These are phyloP conservation scores for Sporothrix pseudoabietina DNA, from an alignment of 2,329 filamentous ascomycete genomes.

Conservation along the genomic window DNA sequence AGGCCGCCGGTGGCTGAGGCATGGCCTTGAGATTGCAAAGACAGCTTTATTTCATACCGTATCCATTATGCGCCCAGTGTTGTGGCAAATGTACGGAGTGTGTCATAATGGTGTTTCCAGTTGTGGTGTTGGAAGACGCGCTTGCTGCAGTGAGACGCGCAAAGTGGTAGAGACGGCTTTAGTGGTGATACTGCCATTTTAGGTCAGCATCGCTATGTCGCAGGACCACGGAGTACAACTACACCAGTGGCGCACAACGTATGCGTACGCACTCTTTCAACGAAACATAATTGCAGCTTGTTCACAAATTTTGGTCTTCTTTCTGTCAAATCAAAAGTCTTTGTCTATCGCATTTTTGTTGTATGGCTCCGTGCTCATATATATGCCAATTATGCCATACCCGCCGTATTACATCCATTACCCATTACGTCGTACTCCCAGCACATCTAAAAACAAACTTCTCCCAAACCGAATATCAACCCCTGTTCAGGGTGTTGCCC, in stretches of 20 bases:
- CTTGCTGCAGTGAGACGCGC: neutral
- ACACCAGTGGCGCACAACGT: neutral
- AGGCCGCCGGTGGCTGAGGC: slow-evolving; percentile 15
- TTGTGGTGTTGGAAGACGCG: neutral
- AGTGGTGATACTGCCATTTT: slow-evolving; percentile 1
- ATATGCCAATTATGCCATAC: neutral
- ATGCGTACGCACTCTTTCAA: too few species aligned
- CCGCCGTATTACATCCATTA: neutral
- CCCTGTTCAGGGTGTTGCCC: slow-evolving; percentile 82
- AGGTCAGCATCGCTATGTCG: neutral
- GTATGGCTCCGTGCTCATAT: neutral
- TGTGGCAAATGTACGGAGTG: too few species aligned
- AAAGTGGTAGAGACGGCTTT: neutral
- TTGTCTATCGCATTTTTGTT: neutral
- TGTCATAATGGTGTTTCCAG: neutral
- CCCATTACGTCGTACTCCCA: neutral
- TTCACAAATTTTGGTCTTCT: too few species aligned
- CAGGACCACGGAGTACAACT: neutral
- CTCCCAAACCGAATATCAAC: slow-evolving; percentile 42
- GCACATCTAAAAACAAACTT: neutral
- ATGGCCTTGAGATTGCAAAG: slow-evolving; percentile 1
- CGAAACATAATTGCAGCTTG: neutral
- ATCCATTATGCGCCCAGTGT: neutral
- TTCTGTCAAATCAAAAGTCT: neutral
- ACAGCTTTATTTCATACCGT: too few species aligned